phyloP scores from a whole-genome alignment of 2,329 filamentous ascomycete species.

The Helicocarpus griseus region DNA sequence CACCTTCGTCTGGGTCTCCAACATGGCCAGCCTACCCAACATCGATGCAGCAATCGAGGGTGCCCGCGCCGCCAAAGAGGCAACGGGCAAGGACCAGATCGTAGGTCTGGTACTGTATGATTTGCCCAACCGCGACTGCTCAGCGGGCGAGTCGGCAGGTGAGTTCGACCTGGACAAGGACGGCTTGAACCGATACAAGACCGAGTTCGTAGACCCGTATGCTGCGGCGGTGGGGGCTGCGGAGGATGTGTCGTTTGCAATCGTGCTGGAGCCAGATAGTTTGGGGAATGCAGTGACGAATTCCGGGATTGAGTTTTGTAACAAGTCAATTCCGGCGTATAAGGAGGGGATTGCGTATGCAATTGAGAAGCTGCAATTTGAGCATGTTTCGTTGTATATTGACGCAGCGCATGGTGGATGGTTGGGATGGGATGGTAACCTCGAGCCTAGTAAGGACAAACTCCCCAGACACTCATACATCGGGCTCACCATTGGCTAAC shows the following conservation, averaged over 20 bases:
- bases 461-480: too few species aligned
- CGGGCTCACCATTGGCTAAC: too few species aligned
- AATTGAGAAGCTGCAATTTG: constrained; percentile 30
- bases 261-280: constrained; percentile 38
- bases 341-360: constrained; percentile 36
- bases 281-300: constrained; percentile 38
- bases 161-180: constrained; percentile 29
- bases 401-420: constrained; percentile 38
- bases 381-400: constrained; percentile 32
- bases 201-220: constrained; percentile 32
- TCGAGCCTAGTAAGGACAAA: constrained; percentile 24
- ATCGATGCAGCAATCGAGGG: constrained; percentile 34
- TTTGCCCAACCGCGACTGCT: constrained; percentile 38
- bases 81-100: constrained; percentile 30
- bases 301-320: constrained; percentile 28
- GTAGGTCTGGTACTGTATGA: constrained; percentile 39
- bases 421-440: constrained; percentile 34
- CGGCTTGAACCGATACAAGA: constrained; percentile 30
- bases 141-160: constrained; percentile 35
- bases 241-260: constrained; percentile 32
- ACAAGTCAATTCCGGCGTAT: constrained; percentile 29
- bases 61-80: constrained; percentile 28
- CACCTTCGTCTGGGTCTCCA: constrained; percentile 38
- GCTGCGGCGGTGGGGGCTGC: constrained; percentile 29
- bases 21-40: constrained; percentile 25